phyloP scores from a whole-genome alignment of 768 basidiomycete genomes.

The Psilocybe subaeruginosa region DNA sequence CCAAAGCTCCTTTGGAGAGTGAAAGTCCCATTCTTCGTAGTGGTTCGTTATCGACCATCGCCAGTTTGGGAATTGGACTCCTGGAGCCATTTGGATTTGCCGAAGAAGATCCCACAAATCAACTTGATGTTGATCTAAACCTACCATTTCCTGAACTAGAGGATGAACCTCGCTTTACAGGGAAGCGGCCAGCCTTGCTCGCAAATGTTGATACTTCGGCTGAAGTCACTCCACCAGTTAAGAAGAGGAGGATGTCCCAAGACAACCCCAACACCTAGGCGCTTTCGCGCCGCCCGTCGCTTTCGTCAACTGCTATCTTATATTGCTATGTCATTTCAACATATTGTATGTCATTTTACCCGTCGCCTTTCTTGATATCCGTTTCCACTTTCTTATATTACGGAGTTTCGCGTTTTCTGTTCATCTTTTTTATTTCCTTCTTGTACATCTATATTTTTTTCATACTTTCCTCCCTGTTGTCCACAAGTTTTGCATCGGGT shows the following conservation, averaged over 20 bases:
- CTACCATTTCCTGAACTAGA: conserved; percentile 31
- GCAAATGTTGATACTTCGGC: conserved; percentile 5
- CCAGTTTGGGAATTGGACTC: conserved; percentile 54
- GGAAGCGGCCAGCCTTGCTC: conserved; percentile 16
- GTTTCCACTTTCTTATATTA: background rate
- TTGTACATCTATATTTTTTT: conserved; percentile 15
- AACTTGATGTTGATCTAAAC: conserved; percentile 34
- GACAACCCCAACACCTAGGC: conserved; percentile 16
- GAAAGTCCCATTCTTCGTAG: conserved; percentile 63
- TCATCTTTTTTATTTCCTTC: conserved; percentile 2
- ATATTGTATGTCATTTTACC: conserved; percentile 29
- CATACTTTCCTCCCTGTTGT: conserved; percentile 6
- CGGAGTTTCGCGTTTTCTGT: conserved; percentile 2
- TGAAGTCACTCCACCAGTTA: conserved; percentile 45
- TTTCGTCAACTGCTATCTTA: conserved; percentile 26
- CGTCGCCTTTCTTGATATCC: conserved; percentile 21
- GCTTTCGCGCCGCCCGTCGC: conserved; percentile 2
- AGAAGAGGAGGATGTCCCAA: conserved; percentile 50
- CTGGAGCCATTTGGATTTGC: conserved; percentile 58
- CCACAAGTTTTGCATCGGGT: conserved; percentile 14
- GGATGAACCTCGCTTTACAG: conserved; percentile 25
- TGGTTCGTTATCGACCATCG: conserved; percentile 33
- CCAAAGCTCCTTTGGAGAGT: conserved; percentile 34
- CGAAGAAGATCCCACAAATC: conserved; percentile 26
- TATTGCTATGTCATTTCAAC: conserved; percentile 20